Evolutionary conservation across 2,329 filamentous ascomycete genomes (phyloP).

Genomic region (Aspergillus puulaauensis): DNA sequence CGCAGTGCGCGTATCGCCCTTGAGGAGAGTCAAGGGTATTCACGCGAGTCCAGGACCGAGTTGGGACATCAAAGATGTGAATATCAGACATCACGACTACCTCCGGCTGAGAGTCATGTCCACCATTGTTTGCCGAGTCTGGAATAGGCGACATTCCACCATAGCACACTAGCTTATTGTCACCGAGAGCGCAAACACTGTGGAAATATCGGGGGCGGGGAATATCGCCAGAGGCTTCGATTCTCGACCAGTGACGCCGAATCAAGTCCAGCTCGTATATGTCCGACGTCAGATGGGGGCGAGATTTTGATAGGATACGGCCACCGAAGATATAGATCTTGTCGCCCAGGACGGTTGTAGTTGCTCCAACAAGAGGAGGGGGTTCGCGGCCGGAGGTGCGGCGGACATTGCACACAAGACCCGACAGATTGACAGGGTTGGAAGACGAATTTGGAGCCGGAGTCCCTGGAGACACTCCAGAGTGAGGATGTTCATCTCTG

Average conservation of each 20-base stretch:
- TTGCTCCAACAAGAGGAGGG: conserved; percentile 87
- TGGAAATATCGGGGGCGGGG: conserved; percentile 95
- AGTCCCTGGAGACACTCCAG: conserved; percentile 31
- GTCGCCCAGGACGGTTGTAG: conserved; percentile 91
- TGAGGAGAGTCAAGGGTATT: conserved; percentile 79
- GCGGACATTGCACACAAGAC: conserved; percentile 67
- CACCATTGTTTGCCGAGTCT: conserved; percentile 40
- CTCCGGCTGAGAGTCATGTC: conserved; percentile 70
- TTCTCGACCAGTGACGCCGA: conserved; percentile 85
- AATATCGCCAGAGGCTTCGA: conserved; percentile 79
- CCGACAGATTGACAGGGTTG: conserved; percentile 62
- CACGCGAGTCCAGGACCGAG: conserved; percentile 81
- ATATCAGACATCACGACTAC: conserved; percentile 98
- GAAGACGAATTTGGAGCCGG: conserved; percentile 29
- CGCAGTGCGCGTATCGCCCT: conserved; percentile 94
- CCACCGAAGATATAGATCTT: conserved; percentile 97
- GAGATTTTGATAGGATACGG: conserved; percentile 77
- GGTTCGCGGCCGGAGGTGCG: conserved; percentile 90
- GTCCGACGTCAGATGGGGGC: conserved; percentile 82
- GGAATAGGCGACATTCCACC: conserved; percentile 90
- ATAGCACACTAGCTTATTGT: conserved; percentile 96
- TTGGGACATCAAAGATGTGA: conserved; percentile 86
- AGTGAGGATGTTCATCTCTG: conserved; percentile 30
- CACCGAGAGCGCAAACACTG: conserved; percentile 88
- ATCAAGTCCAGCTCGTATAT: conserved; percentile 93